Evolutionary conservation across 257 asterid genomes (phyloP), one percentile per base, ranked within the genome.

Genomic region (Scutellaria galericulata): DNA sequence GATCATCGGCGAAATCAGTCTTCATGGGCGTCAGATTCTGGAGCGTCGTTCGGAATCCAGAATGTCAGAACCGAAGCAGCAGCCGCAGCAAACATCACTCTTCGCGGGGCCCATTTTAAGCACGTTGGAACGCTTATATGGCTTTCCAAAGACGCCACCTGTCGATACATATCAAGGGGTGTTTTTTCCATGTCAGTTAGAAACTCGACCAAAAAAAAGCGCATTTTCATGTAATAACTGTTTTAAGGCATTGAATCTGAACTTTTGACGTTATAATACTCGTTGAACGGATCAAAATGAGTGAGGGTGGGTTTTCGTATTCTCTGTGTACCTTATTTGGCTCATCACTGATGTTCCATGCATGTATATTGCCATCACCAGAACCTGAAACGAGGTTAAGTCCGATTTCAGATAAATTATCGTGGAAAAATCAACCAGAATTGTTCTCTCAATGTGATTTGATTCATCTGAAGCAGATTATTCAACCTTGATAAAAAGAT

Each of bases 51-150:
- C 0, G 97, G 97, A 61, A 92, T 90, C 99, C 99, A 95, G 67
- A 95, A 87, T 64, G 96, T 87, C 41, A 92, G 95, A 37, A 85
- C 93, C 0, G 97, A 88, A 5, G 97, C 79, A 51, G 99, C 86
- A 66, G 97, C 96, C 42, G 82, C 96, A 42, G 81, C 98, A 73
- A 95, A 89, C 97, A 92, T 88, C 18, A 76, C 89, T 66, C 97
- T 82, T 13, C 92, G 91, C 2, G 98, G 98, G 5, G 98, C 96
- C 99, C 99, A 95, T 79, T 77, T 95, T 69, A 95, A 78, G 83
- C 97, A 90, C 14, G 92, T 73, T 5, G 92, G 75, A 14, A 83
- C 86, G 1, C 99, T 97, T 59, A 88, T 82, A 85, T 85, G 68
- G 88, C 90, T 90, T 46, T 95, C 98, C 88, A 93, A 80, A n/a